A percentile compares a stretch with the other conserved stretches of the same genome.
These are phyloP conservation scores for Cryoendolithus antarcticus DNA, from an alignment of 2,329 filamentous ascomycete species.

Conservation along the genomic window DNA sequence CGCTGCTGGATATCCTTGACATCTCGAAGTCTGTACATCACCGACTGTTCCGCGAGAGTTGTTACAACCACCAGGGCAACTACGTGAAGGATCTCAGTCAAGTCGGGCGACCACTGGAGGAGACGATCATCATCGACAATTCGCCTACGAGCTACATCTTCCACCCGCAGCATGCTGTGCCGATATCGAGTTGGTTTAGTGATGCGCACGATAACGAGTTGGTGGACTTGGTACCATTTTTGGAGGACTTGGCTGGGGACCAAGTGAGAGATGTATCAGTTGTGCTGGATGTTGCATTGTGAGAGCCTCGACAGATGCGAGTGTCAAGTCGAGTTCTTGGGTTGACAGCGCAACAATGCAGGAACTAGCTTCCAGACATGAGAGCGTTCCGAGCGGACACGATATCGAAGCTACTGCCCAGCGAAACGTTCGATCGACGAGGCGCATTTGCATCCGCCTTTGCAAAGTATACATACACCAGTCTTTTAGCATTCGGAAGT, in stretches of 20 bases:
- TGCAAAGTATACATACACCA: too few relatives aligned
- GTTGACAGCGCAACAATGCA: too few relatives aligned
- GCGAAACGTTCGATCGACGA: too few relatives aligned
- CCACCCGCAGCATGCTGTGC: slow-evolving; percentile 95
- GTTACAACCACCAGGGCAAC: slow-evolving; percentile 98
- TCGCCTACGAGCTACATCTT: slow-evolving; percentile 99
- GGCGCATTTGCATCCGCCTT: too few relatives aligned
- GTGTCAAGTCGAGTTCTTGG: not conserved
- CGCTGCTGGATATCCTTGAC: slow-evolving; percentile 87
- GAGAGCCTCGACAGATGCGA: slow-evolving; percentile 9
- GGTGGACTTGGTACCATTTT: slow-evolving; percentile 90
- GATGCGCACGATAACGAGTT: slow-evolving; percentile 99
- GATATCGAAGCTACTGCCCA: too few relatives aligned
- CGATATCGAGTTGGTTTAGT: slow-evolving; percentile 99
- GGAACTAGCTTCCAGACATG: too few relatives aligned
- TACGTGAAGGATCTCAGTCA: slow-evolving; percentile 98
- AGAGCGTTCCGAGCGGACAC: too few relatives aligned
- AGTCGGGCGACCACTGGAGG: slow-evolving; percentile 85
- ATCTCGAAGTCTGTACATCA: slow-evolving; percentile 97
- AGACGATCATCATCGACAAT: slow-evolving; percentile 99
- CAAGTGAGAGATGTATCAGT: slow-evolving; percentile 93
- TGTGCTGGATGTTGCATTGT: slow-evolving; percentile 78
- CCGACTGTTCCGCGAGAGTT: slow-evolving; percentile 91
- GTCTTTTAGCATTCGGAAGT: too few relatives aligned
- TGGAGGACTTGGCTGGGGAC: slow-evolving; percentile 82